These are phyloP conservation scores for Phialemonium atrogriseum DNA, from an alignment of 2,329 filamentous ascomycete species.

Conservation along the genomic window DNA sequence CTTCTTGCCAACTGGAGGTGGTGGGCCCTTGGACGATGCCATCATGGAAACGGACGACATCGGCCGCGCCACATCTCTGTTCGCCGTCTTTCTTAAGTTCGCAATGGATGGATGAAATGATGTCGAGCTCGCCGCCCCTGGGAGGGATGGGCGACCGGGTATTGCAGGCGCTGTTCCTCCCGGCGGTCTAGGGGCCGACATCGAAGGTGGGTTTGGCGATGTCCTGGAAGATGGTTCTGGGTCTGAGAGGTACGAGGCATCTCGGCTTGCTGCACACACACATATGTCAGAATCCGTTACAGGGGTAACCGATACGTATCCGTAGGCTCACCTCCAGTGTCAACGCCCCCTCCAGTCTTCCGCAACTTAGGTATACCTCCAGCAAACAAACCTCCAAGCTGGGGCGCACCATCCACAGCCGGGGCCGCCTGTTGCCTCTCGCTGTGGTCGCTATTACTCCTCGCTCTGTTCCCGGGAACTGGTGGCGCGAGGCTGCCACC, in stretches of 20 bases:
- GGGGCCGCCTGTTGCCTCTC: constrained; percentile 35
- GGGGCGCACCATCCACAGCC: constrained; percentile 57
- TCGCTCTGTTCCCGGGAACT: constrained; percentile 58
- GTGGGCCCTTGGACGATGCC: too few species aligned
- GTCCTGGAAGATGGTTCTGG: constrained; percentile 53
- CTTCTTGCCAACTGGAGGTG: constrained; percentile 72
- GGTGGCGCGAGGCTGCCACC: constrained; percentile 64
- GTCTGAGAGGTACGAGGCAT: constrained; percentile 72
- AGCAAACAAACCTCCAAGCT: constrained; percentile 80
- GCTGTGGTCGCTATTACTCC: constrained; percentile 76
- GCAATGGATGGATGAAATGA: constrained; percentile 46
- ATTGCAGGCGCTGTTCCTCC: constrained; percentile 49
- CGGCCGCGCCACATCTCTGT: constrained; percentile 43
- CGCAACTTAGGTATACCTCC: constrained; percentile 93
- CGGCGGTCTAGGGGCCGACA: constrained; percentile 52
- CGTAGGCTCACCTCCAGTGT: constrained; percentile 55
- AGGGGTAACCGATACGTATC: background rate
- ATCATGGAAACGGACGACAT: constrained; percentile 50
- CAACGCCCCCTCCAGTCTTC: constrained; percentile 72
- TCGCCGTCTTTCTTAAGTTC: constrained; percentile 50
- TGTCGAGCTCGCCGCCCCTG: constrained; percentile 38
- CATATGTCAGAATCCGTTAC: background rate
- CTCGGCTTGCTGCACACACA: constrained; percentile 45
- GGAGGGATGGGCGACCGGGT: constrained; percentile 44
- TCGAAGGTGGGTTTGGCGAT: constrained; percentile 44